Conservation (phyloP, 2,329 filamentous ascomycete genomes). For the Phaeosphaeriaceae sp. region DNA sequence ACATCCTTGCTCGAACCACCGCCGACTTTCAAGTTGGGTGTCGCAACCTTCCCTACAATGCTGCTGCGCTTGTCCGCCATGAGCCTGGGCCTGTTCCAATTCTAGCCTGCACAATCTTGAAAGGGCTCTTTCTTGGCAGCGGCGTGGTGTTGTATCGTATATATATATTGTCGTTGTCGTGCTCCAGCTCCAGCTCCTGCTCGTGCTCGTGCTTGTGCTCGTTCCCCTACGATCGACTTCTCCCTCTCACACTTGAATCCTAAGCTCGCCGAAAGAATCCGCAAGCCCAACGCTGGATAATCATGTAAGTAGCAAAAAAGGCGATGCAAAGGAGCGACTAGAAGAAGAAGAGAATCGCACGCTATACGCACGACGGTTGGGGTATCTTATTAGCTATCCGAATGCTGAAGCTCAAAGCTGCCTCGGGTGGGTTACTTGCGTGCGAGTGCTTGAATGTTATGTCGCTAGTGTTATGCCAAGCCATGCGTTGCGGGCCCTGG, state of each 20-base stretch:
- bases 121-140: slow-evolving; percentile 3
- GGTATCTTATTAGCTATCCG: slow-evolving; percentile 14
- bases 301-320: slow-evolving; percentile 45
- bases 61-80: slow-evolving; percentile 68
- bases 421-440: slow-evolving; percentile 21
- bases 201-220: slow-evolving; percentile 9
- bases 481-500: slow-evolving; percentile 19
- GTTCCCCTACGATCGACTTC: neutral
- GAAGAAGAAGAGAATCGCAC: slow-evolving; percentile 41
- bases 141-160: slow-evolving; percentile 2
- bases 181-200: too few relatives aligned
- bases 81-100: slow-evolving; percentile 50
- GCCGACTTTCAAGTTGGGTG: slow-evolving; percentile 53
- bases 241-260: slow-evolving; percentile 19
- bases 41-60: slow-evolving; percentile 60
- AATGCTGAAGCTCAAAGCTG: slow-evolving; percentile 18
- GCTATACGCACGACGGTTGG: slow-evolving; percentile 19
- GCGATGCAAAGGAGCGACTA: slow-evolving; percentile 50
- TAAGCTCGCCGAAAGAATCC: slow-evolving; percentile 35
- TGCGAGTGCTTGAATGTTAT: slow-evolving; percentile 13
- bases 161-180: too few relatives aligned
- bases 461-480: slow-evolving; percentile 23
- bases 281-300: slow-evolving; percentile 36
- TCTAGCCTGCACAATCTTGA: slow-evolving; percentile 40
- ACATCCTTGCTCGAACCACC: slow-evolving; percentile 51